phyloP scores from a whole-genome alignment of 306 rosid genomes.

The Senna siamea region DNA sequence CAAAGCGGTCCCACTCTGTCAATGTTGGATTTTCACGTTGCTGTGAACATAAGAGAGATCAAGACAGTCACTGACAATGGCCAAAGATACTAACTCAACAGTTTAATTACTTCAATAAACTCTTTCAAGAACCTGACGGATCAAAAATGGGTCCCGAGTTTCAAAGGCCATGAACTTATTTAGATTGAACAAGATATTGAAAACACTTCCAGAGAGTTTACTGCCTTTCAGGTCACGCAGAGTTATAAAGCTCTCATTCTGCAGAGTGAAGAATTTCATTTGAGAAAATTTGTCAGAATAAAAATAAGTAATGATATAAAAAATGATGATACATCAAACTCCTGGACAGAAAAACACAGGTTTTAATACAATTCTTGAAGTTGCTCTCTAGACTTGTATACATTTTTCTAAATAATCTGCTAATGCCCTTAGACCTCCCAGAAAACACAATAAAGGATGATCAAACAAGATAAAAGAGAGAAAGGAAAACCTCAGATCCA shows the following conservation, averaged over 20 bases:
- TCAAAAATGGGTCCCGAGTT: constrained; percentile 97
- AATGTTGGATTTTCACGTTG: constrained; percentile 99
- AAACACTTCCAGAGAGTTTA: constrained; percentile 96
- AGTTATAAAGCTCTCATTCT: constrained; percentile 71
- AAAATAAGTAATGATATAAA: constrained; percentile 22
- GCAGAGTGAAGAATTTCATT: constrained; percentile 42
- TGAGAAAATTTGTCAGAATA: constrained; percentile 22
- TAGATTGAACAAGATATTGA: constrained; percentile 95
- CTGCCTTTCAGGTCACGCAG: constrained; percentile 91
- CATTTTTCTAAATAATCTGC: constrained; percentile 14
- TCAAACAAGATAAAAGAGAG: constrained; percentile 32
- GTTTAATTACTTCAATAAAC: constrained; percentile 15
- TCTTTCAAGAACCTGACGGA: constrained; percentile 81
- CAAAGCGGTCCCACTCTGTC: constrained; percentile 99
- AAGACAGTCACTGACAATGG: constrained; percentile 37
- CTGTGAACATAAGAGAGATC: constrained; percentile 55
- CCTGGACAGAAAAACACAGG: background rate
- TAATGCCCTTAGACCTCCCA: constrained; percentile 16
- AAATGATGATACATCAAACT: constrained; percentile 3
- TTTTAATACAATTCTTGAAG: background rate
- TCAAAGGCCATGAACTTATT: constrained; percentile 99
- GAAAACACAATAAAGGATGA: constrained; percentile 36
- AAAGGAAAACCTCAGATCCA: constrained; percentile 79
- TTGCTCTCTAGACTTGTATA: constrained; percentile 10
- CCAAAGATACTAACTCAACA: constrained; percentile 29